phyloP scores from a whole-genome alignment of 2,329 filamentous ascomycete genomes.

The Ploettnerulaceae sp. region DNA sequence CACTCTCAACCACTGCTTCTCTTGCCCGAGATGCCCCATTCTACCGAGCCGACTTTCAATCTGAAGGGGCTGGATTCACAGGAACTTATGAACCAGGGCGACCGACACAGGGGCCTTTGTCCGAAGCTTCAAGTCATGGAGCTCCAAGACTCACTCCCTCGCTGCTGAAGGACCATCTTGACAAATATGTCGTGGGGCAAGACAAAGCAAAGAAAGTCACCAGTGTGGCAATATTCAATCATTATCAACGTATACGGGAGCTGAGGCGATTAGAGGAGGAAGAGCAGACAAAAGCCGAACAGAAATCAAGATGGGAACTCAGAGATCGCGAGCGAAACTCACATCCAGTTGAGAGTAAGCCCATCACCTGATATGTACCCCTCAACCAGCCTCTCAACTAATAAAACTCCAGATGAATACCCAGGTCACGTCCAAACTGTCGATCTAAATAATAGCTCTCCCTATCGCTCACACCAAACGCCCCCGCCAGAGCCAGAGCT shows the following conservation, averaged over 20 bases:
- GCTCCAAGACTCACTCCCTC: constrained; percentile 60
- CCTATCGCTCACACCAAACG: constrained; percentile 1
- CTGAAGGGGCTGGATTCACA: constrained; percentile 46
- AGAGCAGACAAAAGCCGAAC: constrained; percentile 59
- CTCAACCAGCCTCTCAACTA: constrained; percentile 4
- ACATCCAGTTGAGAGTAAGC: constrained; percentile 75
- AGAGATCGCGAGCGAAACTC: constrained; percentile 43
- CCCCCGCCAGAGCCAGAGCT: constrained; percentile 23
- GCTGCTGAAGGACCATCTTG: constrained; percentile 81
- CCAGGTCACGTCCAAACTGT: constrained; percentile 41
- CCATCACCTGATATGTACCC: constrained; percentile 13
- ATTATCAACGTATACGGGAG: constrained; percentile 84
- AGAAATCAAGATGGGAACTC: constrained; percentile 48
- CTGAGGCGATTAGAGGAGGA: constrained; percentile 65
- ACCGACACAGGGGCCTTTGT: constrained; percentile 59
- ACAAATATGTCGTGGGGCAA: constrained; percentile 95
- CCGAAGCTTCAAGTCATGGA: constrained; percentile 44
- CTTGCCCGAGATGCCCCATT: constrained; percentile 21
- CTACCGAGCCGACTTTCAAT: constrained; percentile 53
- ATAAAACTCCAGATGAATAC: constrained; percentile 47
- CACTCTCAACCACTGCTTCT: constrained; percentile 16
- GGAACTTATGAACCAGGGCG: constrained; percentile 57
- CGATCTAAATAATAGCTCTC: constrained; percentile 23
- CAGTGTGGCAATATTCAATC: constrained; percentile 91
- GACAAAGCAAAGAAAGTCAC: constrained; percentile 92